Conservation (phyloP, 2,329 filamentous ascomycete genomes). For the Geoglossum cookeanum region DNA sequence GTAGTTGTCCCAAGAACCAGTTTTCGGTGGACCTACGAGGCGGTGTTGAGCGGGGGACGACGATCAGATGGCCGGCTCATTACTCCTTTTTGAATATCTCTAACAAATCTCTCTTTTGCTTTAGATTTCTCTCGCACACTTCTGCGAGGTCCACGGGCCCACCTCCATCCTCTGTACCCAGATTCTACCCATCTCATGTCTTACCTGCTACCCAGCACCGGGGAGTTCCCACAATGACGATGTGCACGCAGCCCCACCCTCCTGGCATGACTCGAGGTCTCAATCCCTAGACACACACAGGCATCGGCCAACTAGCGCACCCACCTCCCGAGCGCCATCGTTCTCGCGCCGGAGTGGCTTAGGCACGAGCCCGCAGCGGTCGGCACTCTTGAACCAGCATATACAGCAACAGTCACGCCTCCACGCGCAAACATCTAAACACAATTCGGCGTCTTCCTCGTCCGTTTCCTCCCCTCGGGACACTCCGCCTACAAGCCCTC, state of each 20-base stretch:
- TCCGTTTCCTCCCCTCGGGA: conserved; percentile 19
- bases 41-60: background rate
- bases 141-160: conserved; percentile 42
- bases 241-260: background rate
- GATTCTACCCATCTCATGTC: conserved; percentile 33
- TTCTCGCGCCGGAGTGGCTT: conserved; percentile 18
- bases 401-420: conserved; percentile 14
- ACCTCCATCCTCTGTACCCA: conserved; percentile 43
- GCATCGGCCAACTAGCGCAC: conserved; percentile 1
- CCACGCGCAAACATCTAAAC: background rate
- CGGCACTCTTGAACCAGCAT: conserved; percentile 15
- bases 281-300: background rate
- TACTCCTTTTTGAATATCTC: conserved; percentile 1
- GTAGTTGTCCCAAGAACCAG: background rate
- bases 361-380: conserved; percentile 17
- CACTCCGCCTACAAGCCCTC: conserved; percentile 23
- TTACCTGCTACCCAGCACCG: conserved; percentile 23
- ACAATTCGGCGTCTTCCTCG: conserved; percentile 11
- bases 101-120: conserved; percentile 4
- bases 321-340: conserved; percentile 8
- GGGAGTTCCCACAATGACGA: conserved; percentile 6
- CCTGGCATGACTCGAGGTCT: background rate
- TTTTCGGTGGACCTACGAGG: background rate
- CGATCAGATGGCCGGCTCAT: background rate
- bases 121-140: conserved; percentile 41